Evolutionary conservation across 768 basidiomycete genomes (phyloP).

Genomic region (Naganishia friedmannii): DNA sequence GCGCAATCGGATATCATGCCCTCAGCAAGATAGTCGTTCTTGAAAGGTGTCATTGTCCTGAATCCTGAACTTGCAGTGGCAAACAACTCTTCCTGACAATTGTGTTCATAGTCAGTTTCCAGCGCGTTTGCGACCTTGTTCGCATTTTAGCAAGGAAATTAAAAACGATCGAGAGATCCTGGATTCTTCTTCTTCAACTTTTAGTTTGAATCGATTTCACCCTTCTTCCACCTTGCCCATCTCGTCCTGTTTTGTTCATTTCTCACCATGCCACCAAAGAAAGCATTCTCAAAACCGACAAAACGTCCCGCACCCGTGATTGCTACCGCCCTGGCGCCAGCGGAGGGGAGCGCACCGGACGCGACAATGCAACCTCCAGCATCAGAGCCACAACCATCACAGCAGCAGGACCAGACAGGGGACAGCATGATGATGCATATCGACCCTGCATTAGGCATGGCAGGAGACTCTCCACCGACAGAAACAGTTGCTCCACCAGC

Average conservation of each 20-base stretch:
- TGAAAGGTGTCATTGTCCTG: too few species aligned
- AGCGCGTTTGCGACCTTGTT: too few species aligned
- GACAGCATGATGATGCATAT: neutral
- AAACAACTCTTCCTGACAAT: too few species aligned
- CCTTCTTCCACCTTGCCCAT: neutral
- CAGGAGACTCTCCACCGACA: neutral
- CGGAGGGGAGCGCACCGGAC: neutral
- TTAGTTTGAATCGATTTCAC: too few species aligned
- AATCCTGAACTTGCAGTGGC: too few species aligned
- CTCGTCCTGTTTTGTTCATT: neutral
- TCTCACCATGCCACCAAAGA: slow-evolving; percentile 16
- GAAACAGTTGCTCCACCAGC: neutral
- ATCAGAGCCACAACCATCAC: neutral
- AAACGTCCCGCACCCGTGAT: slow-evolving; percentile 12
- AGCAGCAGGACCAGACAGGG: slow-evolving; percentile 19
- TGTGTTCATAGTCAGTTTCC: too few species aligned
- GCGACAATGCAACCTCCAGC: neutral
- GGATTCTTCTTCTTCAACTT: slow-evolving; percentile 11
- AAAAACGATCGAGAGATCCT: too few species aligned
- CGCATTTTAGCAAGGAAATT: too few species aligned
- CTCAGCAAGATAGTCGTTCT: too few species aligned
- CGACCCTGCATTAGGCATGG: neutral
- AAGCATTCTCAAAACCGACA: slow-evolving; percentile 11
- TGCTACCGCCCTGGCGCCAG: neutral
- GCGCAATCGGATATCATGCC: too few species aligned